Percentiles rank a stretch among this genome's conserved stretches.
Conservation (phyloP, 768 basidiomycete species). For the Amylocystis lapponica region DNA sequence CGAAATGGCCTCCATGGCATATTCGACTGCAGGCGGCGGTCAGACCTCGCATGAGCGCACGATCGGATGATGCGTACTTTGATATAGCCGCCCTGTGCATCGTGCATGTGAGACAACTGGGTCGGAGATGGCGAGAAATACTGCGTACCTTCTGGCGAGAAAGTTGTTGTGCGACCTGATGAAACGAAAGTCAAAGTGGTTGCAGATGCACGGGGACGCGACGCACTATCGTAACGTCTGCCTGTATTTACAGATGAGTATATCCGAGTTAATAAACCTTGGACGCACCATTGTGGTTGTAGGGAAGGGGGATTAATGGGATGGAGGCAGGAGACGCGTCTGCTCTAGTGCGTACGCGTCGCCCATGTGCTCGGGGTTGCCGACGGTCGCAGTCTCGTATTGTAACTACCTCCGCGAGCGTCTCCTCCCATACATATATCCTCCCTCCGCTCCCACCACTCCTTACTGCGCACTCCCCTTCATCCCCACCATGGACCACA, state of each 20-base stretch:
- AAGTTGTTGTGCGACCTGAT: slow-evolving; percentile 92
- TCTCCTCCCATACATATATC: slow-evolving; percentile 1
- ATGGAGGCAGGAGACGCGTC: no score
- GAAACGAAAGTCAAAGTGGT: slow-evolving; percentile 10
- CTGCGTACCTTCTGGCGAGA: slow-evolving; percentile 87
- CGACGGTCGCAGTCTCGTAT: neutral
- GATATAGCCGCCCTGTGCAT: slow-evolving; percentile 89
- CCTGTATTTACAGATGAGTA: no score
- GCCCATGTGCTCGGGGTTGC: neutral
- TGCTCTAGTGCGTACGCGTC: neutral
- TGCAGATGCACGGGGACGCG: neutral
- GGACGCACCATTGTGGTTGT: no score
- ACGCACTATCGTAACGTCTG: slow-evolving; percentile 92
- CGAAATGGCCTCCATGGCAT: slow-evolving; percentile 99
- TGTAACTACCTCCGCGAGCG: neutral
- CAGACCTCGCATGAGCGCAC: slow-evolving; percentile 1
- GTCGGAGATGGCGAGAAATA: neutral
- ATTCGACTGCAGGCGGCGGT: slow-evolving; percentile 68
- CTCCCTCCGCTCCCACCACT: neutral
- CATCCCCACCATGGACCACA: slow-evolving; percentile 25
- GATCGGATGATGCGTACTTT: slow-evolving; percentile 49
- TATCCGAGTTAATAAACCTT: no score
- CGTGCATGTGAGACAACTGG: neutral
- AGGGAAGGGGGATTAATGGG: no score
- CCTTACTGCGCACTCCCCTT: neutral